Conservation (phyloP, 192 early-diverging fungal species). For the Umbelopsis vinacea region DNA sequence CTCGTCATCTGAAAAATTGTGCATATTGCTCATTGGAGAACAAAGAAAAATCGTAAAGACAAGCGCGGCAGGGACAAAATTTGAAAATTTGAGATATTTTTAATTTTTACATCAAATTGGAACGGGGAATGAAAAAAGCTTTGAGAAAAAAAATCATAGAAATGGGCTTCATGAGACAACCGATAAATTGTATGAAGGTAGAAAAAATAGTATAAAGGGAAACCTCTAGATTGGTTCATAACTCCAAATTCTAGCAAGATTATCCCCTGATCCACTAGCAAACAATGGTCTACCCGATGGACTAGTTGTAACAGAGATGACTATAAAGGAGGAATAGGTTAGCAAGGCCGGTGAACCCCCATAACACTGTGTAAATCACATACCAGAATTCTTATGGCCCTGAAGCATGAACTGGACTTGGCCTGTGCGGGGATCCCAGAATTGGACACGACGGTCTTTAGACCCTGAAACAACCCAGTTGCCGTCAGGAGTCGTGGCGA, state of each 20-base stretch:
- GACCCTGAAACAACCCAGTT: conserved; percentile 92
- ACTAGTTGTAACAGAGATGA: conserved; percentile 90
- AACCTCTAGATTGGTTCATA: conserved; percentile 54
- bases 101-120: conserved; percentile 24
- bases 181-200: not conserved
- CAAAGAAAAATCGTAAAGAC: conserved; percentile 4
- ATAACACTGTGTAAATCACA: not conserved
- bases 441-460: conserved; percentile 92
- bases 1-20: not conserved
- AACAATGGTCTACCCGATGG: conserved; percentile 80
- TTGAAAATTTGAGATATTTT: not conserved
- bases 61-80: not conserved
- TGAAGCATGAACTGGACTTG: conserved; percentile 84
- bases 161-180: not conserved
- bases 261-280: conserved; percentile 97
- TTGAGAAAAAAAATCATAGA: not conserved
- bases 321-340: conserved; percentile 45
- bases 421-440: conserved; percentile 85
- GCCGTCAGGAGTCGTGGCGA: conserved; percentile 82
- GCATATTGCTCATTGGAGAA: conserved; percentile 3
- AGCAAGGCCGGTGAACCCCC: not conserved
- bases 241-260: conserved; percentile 92
- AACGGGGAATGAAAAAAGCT: conserved; percentile 6
- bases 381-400: conserved; percentile 97
- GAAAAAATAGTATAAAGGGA: not conserved